Conservation (phyloP, 768 basidiomycete species). For the Auricularia sp. region DNA sequence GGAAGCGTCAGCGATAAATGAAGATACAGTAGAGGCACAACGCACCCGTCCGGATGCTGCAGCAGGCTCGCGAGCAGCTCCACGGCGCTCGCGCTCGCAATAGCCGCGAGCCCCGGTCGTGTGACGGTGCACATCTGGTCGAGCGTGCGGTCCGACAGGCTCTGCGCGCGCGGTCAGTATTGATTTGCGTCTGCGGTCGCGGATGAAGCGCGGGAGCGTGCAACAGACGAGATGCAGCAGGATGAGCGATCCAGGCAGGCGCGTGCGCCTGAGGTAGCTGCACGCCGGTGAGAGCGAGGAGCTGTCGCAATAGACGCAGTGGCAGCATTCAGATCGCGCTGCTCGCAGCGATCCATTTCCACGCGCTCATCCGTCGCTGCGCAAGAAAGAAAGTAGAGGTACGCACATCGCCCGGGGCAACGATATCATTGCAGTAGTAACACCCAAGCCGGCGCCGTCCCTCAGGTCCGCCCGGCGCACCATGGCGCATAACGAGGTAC, state of each 20-base stretch:
- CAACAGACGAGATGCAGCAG: neutral
- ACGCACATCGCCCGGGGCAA: slow-evolving; percentile 86
- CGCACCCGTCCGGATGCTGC: slow-evolving; percentile 82
- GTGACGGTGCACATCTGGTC: slow-evolving; percentile 99
- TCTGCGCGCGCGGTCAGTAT: slow-evolving; percentile 24
- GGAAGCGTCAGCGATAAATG: neutral
- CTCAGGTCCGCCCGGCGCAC: slow-evolving; percentile 36
- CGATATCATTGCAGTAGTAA: slow-evolving; percentile 97
- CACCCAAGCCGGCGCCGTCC: slow-evolving; percentile 57
- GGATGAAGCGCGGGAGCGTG: neutral
- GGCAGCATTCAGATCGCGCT: too few relatives aligned
- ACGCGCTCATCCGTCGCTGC: too few relatives aligned
- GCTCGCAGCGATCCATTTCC: too few relatives aligned
- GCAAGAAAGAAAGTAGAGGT: neutral
- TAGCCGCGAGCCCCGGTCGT: slow-evolving; percentile 84
- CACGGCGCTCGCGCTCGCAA: slow-evolving; percentile 85
- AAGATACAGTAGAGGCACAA: neutral
- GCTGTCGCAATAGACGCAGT: too few relatives aligned
- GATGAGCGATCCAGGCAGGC: too few relatives aligned
- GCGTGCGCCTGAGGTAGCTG: too few relatives aligned
- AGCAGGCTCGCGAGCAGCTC: slow-evolving; percentile 82
- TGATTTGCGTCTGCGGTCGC: too few relatives aligned
- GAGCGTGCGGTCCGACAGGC: slow-evolving; percentile 77
- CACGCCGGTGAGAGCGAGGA: too few relatives aligned
- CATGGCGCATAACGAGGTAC: slow-evolving; percentile 95